Conservation (phyloP, 805 yeast genomes). For the Teunomyces tritomae region DNA sequence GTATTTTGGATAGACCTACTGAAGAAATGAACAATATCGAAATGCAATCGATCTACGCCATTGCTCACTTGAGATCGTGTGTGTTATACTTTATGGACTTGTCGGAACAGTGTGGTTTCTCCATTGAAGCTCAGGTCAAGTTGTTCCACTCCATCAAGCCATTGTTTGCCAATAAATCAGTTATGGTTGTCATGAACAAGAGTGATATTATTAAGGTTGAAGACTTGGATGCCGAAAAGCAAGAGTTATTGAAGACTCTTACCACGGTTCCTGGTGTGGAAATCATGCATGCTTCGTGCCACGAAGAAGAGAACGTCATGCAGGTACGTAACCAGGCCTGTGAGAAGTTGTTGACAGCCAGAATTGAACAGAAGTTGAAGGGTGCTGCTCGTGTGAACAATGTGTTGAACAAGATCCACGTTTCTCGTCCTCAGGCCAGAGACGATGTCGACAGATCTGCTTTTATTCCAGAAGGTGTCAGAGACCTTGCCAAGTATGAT, state of each 20-base stretch:
- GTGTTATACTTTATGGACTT: slow-evolving; percentile 97
- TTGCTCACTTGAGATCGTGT: slow-evolving; percentile 96
- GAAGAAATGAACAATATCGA: slow-evolving; percentile 99
- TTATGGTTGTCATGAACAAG: slow-evolving; percentile 92
- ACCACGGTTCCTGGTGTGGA: slow-evolving; percentile 76
- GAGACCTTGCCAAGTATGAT: slow-evolving; percentile 63
- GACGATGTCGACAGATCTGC: slow-evolving; percentile 83
- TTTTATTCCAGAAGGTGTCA: slow-evolving; percentile 75
- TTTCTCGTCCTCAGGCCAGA: slow-evolving; percentile 83
- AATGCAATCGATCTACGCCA: slow-evolving; percentile 98
- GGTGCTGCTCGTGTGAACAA: slow-evolving; percentile 85
- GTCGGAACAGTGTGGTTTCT: slow-evolving; percentile 98
- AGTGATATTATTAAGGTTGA: slow-evolving; percentile 84
- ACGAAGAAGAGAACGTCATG: slow-evolving; percentile 93
- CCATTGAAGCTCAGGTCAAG: slow-evolving; percentile 95
- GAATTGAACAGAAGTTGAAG: slow-evolving; percentile 95
- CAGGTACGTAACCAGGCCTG: slow-evolving; percentile 95
- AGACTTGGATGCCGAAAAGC: slow-evolving; percentile 76
- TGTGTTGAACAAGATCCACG: slow-evolving; percentile 93
- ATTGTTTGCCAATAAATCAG: slow-evolving; percentile 93
- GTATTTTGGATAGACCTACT: slow-evolving; percentile 96
- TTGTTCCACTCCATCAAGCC: slow-evolving; percentile 97
- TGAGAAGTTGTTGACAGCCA: slow-evolving; percentile 89
- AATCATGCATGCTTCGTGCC: slow-evolving; percentile 89
- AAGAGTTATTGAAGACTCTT: slow-evolving; percentile 66